phyloP scores from a whole-genome alignment of 257 asterid genomes.

The Scutellaria baicalensis region DNA sequence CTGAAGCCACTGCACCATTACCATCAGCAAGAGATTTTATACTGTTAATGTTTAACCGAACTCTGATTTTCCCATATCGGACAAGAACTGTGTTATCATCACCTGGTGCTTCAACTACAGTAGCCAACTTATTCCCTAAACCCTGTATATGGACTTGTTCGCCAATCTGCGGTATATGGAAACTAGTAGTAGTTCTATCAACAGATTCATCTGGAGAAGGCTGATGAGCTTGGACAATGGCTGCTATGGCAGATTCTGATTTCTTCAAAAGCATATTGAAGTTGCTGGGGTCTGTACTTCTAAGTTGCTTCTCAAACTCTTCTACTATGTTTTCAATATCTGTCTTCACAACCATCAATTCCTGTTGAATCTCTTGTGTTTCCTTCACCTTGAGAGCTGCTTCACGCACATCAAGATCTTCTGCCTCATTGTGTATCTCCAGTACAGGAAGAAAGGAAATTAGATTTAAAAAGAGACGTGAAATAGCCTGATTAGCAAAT shows the following conservation, averaged over 20 bases:
- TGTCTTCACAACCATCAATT: slow-evolving; percentile 43
- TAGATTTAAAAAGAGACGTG: background rate
- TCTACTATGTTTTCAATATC: slow-evolving; percentile 50
- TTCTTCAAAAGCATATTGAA: slow-evolving; percentile 50
- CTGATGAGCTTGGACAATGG: slow-evolving; percentile 55
- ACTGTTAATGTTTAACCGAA: slow-evolving; percentile 39
- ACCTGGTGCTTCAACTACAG: slow-evolving; percentile 72
- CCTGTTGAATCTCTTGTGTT: slow-evolving; percentile 47
- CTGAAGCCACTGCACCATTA: slow-evolving; percentile 25
- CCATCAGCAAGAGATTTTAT: slow-evolving; percentile 35
- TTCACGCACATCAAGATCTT: slow-evolving; percentile 67
- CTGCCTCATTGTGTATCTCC: slow-evolving; percentile 70
- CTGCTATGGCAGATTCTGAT: slow-evolving; percentile 59
- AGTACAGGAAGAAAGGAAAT: background rate
- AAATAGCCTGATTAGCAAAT: background rate
- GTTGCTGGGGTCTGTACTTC: slow-evolving; percentile 27
- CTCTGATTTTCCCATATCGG: slow-evolving; percentile 75
- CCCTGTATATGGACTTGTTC: slow-evolving; percentile 58
- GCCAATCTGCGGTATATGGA: slow-evolving; percentile 52
- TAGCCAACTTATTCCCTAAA: slow-evolving; percentile 71
- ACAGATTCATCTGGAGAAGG: slow-evolving; percentile 29
- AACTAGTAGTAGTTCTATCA: slow-evolving; percentile 24
- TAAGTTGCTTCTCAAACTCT: slow-evolving; percentile 65
- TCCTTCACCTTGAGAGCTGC: slow-evolving; percentile 73
- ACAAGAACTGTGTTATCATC: slow-evolving; percentile 74